Conservation (phyloP, 495 filamentous ascomycete genomes). For the Aspergillus funiculosus region DNA sequence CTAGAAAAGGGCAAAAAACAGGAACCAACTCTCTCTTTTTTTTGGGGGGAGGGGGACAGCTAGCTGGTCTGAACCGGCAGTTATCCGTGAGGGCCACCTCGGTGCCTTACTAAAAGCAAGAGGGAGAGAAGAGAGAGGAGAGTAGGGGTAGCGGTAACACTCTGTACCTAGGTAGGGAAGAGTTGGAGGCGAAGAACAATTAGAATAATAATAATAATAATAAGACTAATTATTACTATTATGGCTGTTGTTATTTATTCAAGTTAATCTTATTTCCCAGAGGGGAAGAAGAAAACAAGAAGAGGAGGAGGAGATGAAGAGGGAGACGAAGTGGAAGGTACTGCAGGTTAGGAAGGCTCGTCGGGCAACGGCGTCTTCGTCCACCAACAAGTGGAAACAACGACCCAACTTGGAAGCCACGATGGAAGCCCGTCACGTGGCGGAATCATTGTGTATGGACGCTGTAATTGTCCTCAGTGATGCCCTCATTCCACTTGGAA, state of each 20-base stretch:
- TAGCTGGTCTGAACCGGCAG: too few relatives aligned
- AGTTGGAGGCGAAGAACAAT: background rate
- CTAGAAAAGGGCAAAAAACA: slow-evolving; percentile 22
- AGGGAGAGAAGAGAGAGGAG: slow-evolving; percentile 6
- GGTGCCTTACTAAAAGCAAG: too few relatives aligned
- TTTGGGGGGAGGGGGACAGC: slow-evolving; percentile 15
- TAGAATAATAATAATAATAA: too few relatives aligned
- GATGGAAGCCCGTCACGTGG: slow-evolving; percentile 36
- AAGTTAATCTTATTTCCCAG: too few relatives aligned
- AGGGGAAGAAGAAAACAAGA: slow-evolving; percentile 5
- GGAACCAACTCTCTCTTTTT: slow-evolving; percentile 30
- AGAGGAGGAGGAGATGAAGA: slow-evolving; percentile 5
- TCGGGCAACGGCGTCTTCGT: slow-evolving; percentile 15
- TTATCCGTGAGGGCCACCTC: too few relatives aligned
- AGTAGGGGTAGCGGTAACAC: too few relatives aligned
- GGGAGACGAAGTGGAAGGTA: slow-evolving; percentile 3
- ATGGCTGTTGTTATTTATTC: too few relatives aligned
- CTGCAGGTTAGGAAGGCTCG: slow-evolving; percentile 15
- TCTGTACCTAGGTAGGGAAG: too few relatives aligned
- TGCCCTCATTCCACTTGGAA: too few relatives aligned
- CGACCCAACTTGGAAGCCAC: slow-evolving; percentile 17
- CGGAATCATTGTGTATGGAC: too few relatives aligned
- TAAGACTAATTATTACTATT: too few relatives aligned
- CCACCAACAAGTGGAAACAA: slow-evolving; percentile 12
- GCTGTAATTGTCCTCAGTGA: too few relatives aligned